A percentile compares a stretch with the other conserved stretches of the same genome.
Evolutionary conservation across 345 rosid species (phyloP).

Genomic region (Brassica rapa): DNA sequence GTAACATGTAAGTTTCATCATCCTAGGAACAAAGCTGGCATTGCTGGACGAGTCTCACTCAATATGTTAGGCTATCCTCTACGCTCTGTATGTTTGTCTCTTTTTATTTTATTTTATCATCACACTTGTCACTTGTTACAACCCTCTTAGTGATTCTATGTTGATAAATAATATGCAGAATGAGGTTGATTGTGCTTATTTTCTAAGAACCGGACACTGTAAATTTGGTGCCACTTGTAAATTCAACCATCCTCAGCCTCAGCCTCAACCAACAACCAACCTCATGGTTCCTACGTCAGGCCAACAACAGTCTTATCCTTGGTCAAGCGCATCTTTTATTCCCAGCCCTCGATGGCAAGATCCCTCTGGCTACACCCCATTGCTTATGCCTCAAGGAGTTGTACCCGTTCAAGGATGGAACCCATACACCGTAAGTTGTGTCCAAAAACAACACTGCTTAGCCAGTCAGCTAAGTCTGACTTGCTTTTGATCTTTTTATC

Average conservation of each 20-base stretch:
- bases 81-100: constrained; percentile 62
- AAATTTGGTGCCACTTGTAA: constrained; percentile 94
- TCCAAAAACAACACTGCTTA: constrained; percentile 7
- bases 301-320: constrained; percentile 70
- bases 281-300: constrained; percentile 85
- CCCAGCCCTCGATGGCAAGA: constrained; percentile 97
- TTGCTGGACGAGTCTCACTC: constrained; percentile 85
- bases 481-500: background rate
- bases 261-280: constrained; percentile 82
- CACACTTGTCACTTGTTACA: background rate
- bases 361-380: constrained; percentile 78
- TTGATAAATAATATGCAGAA: constrained; percentile 49
- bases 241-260: constrained; percentile 98
- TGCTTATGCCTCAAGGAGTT: constrained; percentile 87
- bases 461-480: background rate
- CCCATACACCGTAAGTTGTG: constrained; percentile 68
- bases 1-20: constrained; percentile 99
- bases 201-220: constrained; percentile 95
- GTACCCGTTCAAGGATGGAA: constrained; percentile 96
- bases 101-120: background rate
- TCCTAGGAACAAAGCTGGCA: constrained; percentile 95
- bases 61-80: constrained; percentile 91
- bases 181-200: constrained; percentile 89
- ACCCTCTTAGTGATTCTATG: background rate
- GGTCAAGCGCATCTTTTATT: constrained; percentile 90